Percentiles rank a stretch among this genome's conserved stretches.
Evolutionary conservation across 768 basidiomycete species (phyloP).

Genomic region (Cubamyces lactineus): DNA sequence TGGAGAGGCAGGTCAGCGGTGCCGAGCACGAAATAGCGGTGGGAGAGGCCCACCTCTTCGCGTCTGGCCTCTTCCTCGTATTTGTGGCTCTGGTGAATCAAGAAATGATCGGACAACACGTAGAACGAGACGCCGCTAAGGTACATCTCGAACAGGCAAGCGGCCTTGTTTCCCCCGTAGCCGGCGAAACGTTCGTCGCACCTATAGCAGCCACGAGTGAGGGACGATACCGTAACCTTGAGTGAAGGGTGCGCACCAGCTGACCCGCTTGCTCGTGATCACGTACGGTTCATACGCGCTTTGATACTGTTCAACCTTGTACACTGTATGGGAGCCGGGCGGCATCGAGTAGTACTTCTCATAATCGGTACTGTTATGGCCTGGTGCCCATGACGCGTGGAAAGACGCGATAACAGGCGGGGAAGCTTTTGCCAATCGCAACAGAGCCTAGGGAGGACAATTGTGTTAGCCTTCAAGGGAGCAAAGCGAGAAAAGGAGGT

Average conservation of each 20-base stretch:
- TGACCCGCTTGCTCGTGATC: conserved; percentile 73
- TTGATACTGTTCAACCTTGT: conserved; percentile 77
- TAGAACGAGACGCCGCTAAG: conserved; percentile 83
- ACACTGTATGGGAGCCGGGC: conserved; percentile 65
- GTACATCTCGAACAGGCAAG: conserved; percentile 91
- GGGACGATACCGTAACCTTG: conserved; percentile 7
- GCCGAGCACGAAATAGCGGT: neutral
- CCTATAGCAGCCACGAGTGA: conserved; percentile 45
- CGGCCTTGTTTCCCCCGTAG: conserved; percentile 92
- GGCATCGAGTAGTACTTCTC: conserved; percentile 55
- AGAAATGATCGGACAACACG: conserved; percentile 84
- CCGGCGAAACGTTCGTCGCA: conserved; percentile 91
- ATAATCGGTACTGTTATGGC: conserved; percentile 85
- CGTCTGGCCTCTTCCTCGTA: conserved; percentile 78
- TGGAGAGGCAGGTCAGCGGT: conserved; percentile 31
- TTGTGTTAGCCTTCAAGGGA: neutral
- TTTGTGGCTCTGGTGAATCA: conserved; percentile 84
- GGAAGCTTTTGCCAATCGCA: conserved; percentile 57
- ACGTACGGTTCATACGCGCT: conserved; percentile 89
- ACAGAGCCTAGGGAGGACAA: conserved; percentile 46
- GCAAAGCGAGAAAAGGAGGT: conserved; percentile 1
- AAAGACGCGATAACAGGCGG: conserved; percentile 66
- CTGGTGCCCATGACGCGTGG: conserved; percentile 74
- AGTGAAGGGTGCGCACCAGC: conserved; percentile 54
- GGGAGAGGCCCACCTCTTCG: conserved; percentile 55